Evolutionary conservation across 169 alveolate genomes (phyloP), one percentile per base, ranked within the genome.

Genomic region (Plasmodium malariae): DNA sequence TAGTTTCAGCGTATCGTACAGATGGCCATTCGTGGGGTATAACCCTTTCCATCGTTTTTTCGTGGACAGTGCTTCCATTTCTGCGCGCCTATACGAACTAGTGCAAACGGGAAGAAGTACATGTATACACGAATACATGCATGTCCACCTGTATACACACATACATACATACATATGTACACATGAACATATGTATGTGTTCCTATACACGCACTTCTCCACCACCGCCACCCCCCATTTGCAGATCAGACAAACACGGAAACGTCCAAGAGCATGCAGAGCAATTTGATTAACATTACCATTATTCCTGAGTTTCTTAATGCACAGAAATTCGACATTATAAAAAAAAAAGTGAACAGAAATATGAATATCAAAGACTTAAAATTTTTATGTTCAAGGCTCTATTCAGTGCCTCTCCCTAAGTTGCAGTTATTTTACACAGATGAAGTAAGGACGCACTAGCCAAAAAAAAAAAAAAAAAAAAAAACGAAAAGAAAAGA

Each of bases 381-480:
- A 45, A 83, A 83, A 60, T 83, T 67, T 59, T 70, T 83, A 43
- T 83, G 91, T 54, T 83, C 91, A 45, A 51, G 91, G 3, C 65
- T 83, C 24, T 83, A 83, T 59, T 83, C 91, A 3, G 49, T 83
- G 9, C 91, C 91, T 37, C 37, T 83, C 28, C 55, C 91, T 12
- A 65, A 65, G 32, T 21, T 83, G 54, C 70, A 54, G 21, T 36
- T 83, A 26, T 83, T 83, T 34, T 83, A 83, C 55, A 83, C 91
- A 1, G 91, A 83, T 21, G 91, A 83, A 85, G 91, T 83, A 43
- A 70, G 71, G n/a, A n/a, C n/a, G n/a, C n/a, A n/a, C n/a, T n/a
- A n/a, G n/a, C n/a, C 71, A 62, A n/a, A 12, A 40, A 48, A 28
- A 57, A 3, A 17, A 11, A 30, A 48, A 24, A 21, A 1, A 30